phyloP scores from a whole-genome alignment of 139 green algal genomes.

The Ostreobium quekettii region DNA sequence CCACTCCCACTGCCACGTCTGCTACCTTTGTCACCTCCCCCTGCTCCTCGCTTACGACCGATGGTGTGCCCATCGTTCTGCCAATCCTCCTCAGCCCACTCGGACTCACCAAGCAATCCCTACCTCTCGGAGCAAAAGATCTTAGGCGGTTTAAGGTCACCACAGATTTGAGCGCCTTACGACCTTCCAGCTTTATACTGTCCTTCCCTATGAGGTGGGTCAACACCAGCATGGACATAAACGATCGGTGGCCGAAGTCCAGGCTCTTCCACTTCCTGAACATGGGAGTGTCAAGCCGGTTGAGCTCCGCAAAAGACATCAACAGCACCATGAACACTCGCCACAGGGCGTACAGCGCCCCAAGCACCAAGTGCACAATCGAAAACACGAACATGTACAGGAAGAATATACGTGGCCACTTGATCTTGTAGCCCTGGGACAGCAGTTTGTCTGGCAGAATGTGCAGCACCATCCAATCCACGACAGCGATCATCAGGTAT shows the following conservation, averaged over 20 bases:
- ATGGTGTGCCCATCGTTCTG: too few species aligned
- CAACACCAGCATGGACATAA: slow-evolving; percentile 1
- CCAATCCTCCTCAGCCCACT: too few species aligned
- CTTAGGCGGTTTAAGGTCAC: too few species aligned
- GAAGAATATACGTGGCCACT: slow-evolving; percentile 1
- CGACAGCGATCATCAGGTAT: neutral
- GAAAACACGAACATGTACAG: slow-evolving; percentile 4
- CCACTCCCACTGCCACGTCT: too few species aligned
- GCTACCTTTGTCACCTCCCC: too few species aligned
- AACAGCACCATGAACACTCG: neutral
- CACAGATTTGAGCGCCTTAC: too few species aligned
- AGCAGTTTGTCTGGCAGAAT: neutral
- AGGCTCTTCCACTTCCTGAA: neutral
- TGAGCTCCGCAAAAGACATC: neutral
- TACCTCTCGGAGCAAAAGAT: too few species aligned
- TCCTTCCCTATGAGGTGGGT: neutral
- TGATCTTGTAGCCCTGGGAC: neutral
- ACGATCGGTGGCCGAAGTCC: neutral
- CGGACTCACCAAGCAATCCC: too few species aligned
- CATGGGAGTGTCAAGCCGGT: neutral
- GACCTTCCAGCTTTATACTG: too few species aligned
- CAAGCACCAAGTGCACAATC: neutral
- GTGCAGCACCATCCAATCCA: slow-evolving; percentile 4
- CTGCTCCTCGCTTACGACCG: too few species aligned
- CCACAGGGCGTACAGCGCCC: neutral